Percentiles rank a stretch among this genome's conserved stretches.
These are phyloP conservation scores for Podila clonocystis DNA, from an alignment of 192 early-diverging fungal species.

Conservation along the genomic window DNA sequence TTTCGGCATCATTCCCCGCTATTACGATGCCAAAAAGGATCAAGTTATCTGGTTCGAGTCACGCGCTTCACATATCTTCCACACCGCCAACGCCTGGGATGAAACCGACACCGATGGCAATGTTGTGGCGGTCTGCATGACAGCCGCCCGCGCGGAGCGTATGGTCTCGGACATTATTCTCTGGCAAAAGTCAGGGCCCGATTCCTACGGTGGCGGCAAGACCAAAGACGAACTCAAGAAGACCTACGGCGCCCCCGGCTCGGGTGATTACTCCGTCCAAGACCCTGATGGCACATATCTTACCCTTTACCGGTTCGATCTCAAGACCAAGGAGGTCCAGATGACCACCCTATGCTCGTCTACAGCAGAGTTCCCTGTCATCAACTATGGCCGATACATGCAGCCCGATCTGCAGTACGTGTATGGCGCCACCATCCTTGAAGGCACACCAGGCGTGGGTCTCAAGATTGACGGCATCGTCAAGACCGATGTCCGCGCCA, in stretches of 20 bases:
- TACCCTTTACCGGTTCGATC: slow-evolving; percentile 37
- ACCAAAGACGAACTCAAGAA: slow-evolving; percentile 22
- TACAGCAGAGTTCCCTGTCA: slow-evolving; percentile 26
- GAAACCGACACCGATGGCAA: slow-evolving; percentile 31
- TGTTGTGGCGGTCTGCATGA: slow-evolving; percentile 36
- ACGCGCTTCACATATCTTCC: slow-evolving; percentile 39
- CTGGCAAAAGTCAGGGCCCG: slow-evolving; percentile 23
- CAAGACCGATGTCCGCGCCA: slow-evolving; percentile 25
- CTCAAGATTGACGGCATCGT: slow-evolving; percentile 24
- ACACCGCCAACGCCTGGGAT: slow-evolving; percentile 45
- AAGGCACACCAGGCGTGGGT: not conserved
- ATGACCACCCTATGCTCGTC: slow-evolving; percentile 26
- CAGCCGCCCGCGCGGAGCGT: slow-evolving; percentile 25
- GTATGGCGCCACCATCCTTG: slow-evolving; percentile 15
- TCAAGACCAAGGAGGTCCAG: slow-evolving; percentile 28
- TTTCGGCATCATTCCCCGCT: slow-evolving; percentile 41
- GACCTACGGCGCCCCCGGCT: slow-evolving; percentile 11
- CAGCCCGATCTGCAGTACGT: slow-evolving; percentile 20
- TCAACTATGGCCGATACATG: slow-evolving; percentile 32
- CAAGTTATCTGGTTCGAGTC: slow-evolving; percentile 40
- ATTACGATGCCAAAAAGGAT: slow-evolving; percentile 21
- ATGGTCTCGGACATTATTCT: slow-evolving; percentile 25
- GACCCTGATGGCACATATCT: slow-evolving; percentile 32
- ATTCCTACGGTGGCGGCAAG: slow-evolving; percentile 26
- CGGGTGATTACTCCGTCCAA: slow-evolving; percentile 19